A percentile compares a stretch with the other conserved stretches of the same genome.
These are phyloP conservation scores for Peltaster fructicola DNA, from an alignment of 2,329 filamentous ascomycete genomes.

Conservation along the genomic window DNA sequence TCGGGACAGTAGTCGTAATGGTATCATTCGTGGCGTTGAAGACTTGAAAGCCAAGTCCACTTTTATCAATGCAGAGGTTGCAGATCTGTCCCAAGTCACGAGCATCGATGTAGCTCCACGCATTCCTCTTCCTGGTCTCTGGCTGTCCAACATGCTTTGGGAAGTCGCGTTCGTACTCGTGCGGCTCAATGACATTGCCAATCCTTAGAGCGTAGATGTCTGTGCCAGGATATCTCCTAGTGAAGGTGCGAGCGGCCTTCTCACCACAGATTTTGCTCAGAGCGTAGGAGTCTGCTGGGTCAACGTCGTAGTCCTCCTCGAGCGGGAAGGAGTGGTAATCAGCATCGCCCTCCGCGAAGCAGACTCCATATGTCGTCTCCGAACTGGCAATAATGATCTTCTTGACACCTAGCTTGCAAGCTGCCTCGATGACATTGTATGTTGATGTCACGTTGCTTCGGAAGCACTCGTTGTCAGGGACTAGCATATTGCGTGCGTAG, in stretches of 20 bases:
- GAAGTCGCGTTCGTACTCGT: conserved; percentile 40
- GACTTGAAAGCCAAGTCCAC: conserved; percentile 42
- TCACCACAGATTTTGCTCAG: conserved; percentile 43
- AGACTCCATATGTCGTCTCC: conserved; percentile 44
- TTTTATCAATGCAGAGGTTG: conserved; percentile 33
- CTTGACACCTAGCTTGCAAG: conserved; percentile 41
- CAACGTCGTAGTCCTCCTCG: conserved; percentile 39
- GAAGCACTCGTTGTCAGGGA: conserved; percentile 43
- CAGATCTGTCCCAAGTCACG: conserved; percentile 45
- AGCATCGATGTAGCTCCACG: conserved; percentile 46
- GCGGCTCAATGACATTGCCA: conserved; percentile 43
- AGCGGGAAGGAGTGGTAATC: conserved; percentile 41
- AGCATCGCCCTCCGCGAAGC: conserved; percentile 40
- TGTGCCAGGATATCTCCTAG: conserved; percentile 34
- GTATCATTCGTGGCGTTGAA: conserved; percentile 48
- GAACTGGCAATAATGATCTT: conserved; percentile 44
- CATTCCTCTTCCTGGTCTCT: conserved; percentile 35
- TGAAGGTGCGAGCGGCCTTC: conserved; percentile 38
- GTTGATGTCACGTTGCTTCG: conserved; percentile 36
- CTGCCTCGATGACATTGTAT: conserved; percentile 47
- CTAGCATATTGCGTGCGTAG: conserved; percentile 41
- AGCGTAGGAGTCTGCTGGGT: conserved; percentile 45
- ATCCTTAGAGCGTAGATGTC: conserved; percentile 46
- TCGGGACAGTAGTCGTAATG: conserved; percentile 37
- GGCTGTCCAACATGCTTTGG: conserved; percentile 33